phyloP scores from a whole-genome alignment of 2,329 filamentous ascomycete species.

The Fusarium acutatum region DNA sequence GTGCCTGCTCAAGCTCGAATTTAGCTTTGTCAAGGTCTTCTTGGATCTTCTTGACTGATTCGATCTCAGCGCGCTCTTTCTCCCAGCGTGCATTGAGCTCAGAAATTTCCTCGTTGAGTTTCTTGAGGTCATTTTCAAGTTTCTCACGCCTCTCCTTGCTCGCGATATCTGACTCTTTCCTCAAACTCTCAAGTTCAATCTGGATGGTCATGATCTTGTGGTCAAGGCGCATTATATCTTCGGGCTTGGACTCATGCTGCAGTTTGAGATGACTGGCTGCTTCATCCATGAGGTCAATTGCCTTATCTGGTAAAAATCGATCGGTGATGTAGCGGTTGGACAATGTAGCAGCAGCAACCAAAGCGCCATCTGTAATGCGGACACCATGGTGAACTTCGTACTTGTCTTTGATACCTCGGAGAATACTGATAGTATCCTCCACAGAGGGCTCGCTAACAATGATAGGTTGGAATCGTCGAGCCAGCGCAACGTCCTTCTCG shows the following conservation, averaged over 20 bases:
- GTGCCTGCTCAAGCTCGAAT: slow-evolving; percentile 86
- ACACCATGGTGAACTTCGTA: slow-evolving; percentile 99
- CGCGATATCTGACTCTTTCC: slow-evolving; percentile 91
- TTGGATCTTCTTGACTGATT: slow-evolving; percentile 86
- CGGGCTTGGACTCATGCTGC: slow-evolving; percentile 96
- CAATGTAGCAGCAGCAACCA: slow-evolving; percentile 91
- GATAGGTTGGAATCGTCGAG: slow-evolving; percentile 93
- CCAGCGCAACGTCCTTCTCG: slow-evolving; percentile 94
- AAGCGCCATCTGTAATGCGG: slow-evolving; percentile 87
- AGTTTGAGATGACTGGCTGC: slow-evolving; percentile 88
- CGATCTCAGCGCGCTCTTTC: slow-evolving; percentile 85
- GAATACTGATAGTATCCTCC: slow-evolving; percentile 91
- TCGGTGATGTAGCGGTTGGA: slow-evolving; percentile 98
- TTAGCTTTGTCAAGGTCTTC: slow-evolving; percentile 87
- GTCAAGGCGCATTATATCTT: slow-evolving; percentile 90
- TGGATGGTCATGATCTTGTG: slow-evolving; percentile 97
- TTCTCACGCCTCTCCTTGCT: slow-evolving; percentile 89
- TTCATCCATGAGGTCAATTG: slow-evolving; percentile 96
- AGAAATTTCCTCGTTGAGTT: slow-evolving; percentile 79
- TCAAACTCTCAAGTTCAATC: slow-evolving; percentile 92
- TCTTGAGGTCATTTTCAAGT: slow-evolving; percentile 78
- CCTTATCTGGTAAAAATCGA: slow-evolving; percentile 94
- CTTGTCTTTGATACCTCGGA: slow-evolving; percentile 95
- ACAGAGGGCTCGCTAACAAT: slow-evolving; percentile 91
- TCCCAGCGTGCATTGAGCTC: slow-evolving; percentile 87